phyloP scores from a whole-genome alignment of 768 basidiomycete genomes.

The Collybiopsis luxurians region DNA sequence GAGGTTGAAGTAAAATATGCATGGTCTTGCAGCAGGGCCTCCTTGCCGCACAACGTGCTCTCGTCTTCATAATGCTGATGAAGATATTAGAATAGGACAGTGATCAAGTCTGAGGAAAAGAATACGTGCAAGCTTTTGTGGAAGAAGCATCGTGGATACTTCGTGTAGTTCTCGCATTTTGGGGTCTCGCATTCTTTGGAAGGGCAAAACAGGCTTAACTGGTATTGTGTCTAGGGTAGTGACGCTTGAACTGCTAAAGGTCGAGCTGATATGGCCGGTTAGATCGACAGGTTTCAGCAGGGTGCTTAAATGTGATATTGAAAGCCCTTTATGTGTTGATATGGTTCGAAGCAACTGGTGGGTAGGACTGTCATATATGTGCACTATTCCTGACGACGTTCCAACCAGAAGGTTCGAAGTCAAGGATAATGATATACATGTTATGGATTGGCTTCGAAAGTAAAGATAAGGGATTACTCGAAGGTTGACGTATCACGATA shows the following conservation, averaged over 20 bases:
- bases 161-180: slow-evolving; percentile 71
- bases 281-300: slow-evolving; percentile 88
- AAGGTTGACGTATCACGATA: slow-evolving; percentile 10
- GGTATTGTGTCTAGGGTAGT: slow-evolving; percentile 56
- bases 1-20: slow-evolving; percentile 58
- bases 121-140: slow-evolving; percentile 38
- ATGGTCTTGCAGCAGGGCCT: slow-evolving; percentile 65
- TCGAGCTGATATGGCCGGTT: slow-evolving; percentile 71
- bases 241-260: slow-evolving; percentile 34
- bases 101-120: not conserved
- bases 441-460: slow-evolving; percentile 59
- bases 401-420: slow-evolving; percentile 83
- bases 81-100: not conserved
- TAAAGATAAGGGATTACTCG: not conserved
- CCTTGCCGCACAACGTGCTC: slow-evolving; percentile 38
- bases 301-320: slow-evolving; percentile 72
- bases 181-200: slow-evolving; percentile 70
- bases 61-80: slow-evolving; percentile 29
- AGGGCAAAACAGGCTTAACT: slow-evolving; percentile 61
- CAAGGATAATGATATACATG: slow-evolving; percentile 71
- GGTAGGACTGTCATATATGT: slow-evolving; percentile 85
- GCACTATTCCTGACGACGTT: slow-evolving; percentile 67
- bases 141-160: slow-evolving; percentile 58
- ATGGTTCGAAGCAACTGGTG: slow-evolving; percentile 88
- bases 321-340: slow-evolving; percentile 60